phyloP scores from a whole-genome alignment of 768 basidiomycete genomes.

The Serendipita sp. region DNA sequence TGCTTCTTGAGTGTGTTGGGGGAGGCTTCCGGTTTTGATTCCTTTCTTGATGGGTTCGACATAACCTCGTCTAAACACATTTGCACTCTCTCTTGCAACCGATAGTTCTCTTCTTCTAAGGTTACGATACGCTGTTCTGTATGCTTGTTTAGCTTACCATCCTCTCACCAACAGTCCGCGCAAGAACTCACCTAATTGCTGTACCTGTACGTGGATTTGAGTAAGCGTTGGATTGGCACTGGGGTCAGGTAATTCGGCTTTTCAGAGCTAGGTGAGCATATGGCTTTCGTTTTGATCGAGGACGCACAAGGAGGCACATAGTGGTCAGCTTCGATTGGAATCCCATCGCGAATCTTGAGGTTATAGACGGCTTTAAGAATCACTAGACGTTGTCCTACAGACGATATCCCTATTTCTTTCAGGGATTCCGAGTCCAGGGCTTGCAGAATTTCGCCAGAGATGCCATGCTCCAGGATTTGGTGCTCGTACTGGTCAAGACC shows the following conservation, averaged over 20 bases:
- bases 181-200: constrained; percentile 51
- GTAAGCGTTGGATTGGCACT: constrained; percentile 43
- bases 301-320: constrained; percentile 80
- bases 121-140: constrained; percentile 49
- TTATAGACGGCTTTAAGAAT: constrained; percentile 89
- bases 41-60: constrained; percentile 5
- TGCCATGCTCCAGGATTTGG: constrained; percentile 72
- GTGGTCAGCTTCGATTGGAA: constrained; percentile 69
- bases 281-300: constrained; percentile 13
- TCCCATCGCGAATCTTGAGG: constrained; percentile 66
- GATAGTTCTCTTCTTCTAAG: constrained; percentile 69
- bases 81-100: constrained; percentile 45
- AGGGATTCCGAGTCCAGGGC: constrained; percentile 71
- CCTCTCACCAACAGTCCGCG: background rate
- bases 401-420: constrained; percentile 74
- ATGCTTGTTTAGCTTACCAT: constrained; percentile 7
- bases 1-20: constrained; percentile 38
- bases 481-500: constrained; percentile 77
- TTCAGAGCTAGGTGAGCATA: constrained; percentile 8
- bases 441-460: constrained; percentile 80
- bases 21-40: background rate
- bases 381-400: constrained; percentile 78
- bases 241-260: constrained; percentile 47
- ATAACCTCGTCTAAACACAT: constrained; percentile 50
- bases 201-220: constrained; percentile 47